Conservation (phyloP, 805 yeast genomes). For the Starmerella bombi region DNA sequence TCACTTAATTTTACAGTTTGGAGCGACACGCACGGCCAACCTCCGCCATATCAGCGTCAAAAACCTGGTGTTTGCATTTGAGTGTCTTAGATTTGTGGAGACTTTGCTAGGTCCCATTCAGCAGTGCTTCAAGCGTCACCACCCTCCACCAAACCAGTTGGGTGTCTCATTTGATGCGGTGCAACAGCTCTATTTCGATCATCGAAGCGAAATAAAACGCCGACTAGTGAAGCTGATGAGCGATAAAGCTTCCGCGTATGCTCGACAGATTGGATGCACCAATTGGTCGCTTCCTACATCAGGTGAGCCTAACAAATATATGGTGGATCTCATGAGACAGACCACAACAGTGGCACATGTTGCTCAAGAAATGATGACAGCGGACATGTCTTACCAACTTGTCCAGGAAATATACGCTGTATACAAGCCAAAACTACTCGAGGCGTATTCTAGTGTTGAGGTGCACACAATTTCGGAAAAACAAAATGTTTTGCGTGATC, state of each 20-base stretch:
- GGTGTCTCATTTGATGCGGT: slow-evolving; percentile 30
- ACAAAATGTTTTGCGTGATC: slow-evolving; percentile 43
- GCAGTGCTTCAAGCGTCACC: slow-evolving; percentile 26
- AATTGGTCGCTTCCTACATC: slow-evolving; percentile 37
- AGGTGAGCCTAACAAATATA: slow-evolving; percentile 44
- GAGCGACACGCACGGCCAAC: slow-evolving; percentile 60
- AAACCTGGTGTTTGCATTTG: slow-evolving; percentile 55
- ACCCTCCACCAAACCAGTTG: neutral
- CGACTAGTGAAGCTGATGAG: slow-evolving; percentile 60
- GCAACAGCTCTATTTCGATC: slow-evolving; percentile 38
- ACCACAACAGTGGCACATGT: slow-evolving; percentile 51
- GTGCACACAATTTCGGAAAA: slow-evolving; percentile 27
- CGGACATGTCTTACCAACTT: slow-evolving; percentile 21
- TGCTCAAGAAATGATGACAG: slow-evolving; percentile 43
- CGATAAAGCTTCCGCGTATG: slow-evolving; percentile 44
- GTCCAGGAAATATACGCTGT: slow-evolving; percentile 33
- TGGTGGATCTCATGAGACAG: slow-evolving; percentile 54
- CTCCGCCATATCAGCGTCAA: slow-evolving; percentile 60
- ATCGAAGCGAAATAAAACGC: slow-evolving; percentile 47
- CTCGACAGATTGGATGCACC: slow-evolving; percentile 34
- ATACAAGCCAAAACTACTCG: slow-evolving; percentile 43
- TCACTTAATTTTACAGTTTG: slow-evolving; percentile 56
- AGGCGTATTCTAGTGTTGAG: slow-evolving; percentile 36
- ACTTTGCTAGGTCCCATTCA: slow-evolving; percentile 30
- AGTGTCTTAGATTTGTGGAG: slow-evolving; percentile 42